Conservation (phyloP, 805 yeast genomes). For the Jamesozyma spencerorum region DNA sequence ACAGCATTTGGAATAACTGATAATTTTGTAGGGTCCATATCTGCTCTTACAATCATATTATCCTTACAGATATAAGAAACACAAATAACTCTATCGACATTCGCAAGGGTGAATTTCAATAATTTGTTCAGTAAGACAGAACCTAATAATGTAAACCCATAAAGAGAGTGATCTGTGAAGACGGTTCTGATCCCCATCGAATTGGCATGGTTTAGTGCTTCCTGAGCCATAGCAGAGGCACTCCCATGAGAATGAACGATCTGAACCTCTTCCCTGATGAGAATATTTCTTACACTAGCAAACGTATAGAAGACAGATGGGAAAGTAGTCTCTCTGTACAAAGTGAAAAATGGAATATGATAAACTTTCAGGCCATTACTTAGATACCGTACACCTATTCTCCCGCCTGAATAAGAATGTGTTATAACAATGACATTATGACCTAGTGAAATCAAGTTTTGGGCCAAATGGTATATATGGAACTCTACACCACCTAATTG, state of each 20-base stretch:
- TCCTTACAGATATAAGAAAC: conserved; percentile 96
- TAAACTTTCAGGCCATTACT: conserved; percentile 91
- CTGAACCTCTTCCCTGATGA: conserved; percentile 76
- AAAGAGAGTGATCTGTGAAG: conserved; percentile 90
- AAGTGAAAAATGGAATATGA: conserved; percentile 71
- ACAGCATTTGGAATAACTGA: conserved; percentile 97
- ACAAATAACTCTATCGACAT: conserved; percentile 88
- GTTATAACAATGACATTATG: conserved; percentile 82
- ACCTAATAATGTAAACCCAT: conserved; percentile 83
- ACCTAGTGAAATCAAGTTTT: conserved; percentile 67
- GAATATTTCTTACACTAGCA: conserved; percentile 75
- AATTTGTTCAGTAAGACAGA: conserved; percentile 81
- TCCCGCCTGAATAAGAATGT: conserved; percentile 65
- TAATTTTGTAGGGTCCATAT: conserved; percentile 64
- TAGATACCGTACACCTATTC: conserved; percentile 73
- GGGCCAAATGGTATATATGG: conserved; percentile 86
- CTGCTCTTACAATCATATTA: conserved; percentile 82
- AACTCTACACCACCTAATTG: conserved; percentile 98
- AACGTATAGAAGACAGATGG: conserved; percentile 87
- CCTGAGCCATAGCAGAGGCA: conserved; percentile 76
- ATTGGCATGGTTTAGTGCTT: conserved; percentile 81
- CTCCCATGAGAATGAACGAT: conserved; percentile 96
- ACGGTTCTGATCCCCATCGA: conserved; percentile 90
- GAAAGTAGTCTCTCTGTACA: conserved; percentile 75
- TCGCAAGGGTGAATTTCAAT: conserved; percentile 72